These are phyloP conservation scores for Neonectria neomacrospora DNA, from an alignment of 2,329 filamentous ascomycete species.

Conservation along the genomic window DNA sequence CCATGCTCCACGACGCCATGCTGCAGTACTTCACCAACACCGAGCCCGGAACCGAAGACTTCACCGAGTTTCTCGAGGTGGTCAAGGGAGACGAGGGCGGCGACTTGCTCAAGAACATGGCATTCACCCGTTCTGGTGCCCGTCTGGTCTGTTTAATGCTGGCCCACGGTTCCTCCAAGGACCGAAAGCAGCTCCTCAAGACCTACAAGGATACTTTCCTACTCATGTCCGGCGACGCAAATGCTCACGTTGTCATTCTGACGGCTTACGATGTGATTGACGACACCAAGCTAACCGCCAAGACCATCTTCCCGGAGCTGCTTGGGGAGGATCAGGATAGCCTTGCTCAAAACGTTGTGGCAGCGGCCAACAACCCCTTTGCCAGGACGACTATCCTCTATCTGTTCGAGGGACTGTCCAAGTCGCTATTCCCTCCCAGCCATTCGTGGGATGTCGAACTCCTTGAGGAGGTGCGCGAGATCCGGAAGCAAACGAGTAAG, in stretches of 20 bases:
- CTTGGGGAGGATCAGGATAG: slow-evolving; percentile 76
- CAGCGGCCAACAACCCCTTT: slow-evolving; percentile 72
- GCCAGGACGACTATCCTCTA: slow-evolving; percentile 79
- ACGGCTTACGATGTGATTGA: slow-evolving; percentile 92
- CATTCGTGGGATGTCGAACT: slow-evolving; percentile 75
- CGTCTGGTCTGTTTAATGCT: slow-evolving; percentile 83
- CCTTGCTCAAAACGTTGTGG: slow-evolving; percentile 71
- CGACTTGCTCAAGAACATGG: slow-evolving; percentile 92
- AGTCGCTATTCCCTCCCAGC: slow-evolving; percentile 68
- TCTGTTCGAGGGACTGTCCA: slow-evolving; percentile 77
- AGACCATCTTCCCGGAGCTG: slow-evolving; percentile 88
- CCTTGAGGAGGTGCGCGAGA: slow-evolving; percentile 79
- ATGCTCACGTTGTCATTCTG: slow-evolving; percentile 85
- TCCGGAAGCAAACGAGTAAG: slow-evolving; percentile 88
- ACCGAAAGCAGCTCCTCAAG: slow-evolving; percentile 88
- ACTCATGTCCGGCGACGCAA: slow-evolving; percentile 81
- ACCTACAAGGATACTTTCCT: slow-evolving; percentile 91
- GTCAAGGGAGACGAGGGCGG: slow-evolving; percentile 92
- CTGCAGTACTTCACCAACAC: slow-evolving; percentile 92
- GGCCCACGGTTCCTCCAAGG: slow-evolving; percentile 89
- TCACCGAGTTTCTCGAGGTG: slow-evolving; percentile 87
- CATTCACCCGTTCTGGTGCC: slow-evolving; percentile 91
- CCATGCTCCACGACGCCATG: slow-evolving; percentile 98
- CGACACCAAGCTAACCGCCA: slow-evolving; percentile 88
- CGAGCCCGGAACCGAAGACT: slow-evolving; percentile 80